These are phyloP conservation scores for Sabuloglossum arenarium DNA, from an alignment of 495 filamentous ascomycete species.

Conservation along the genomic window DNA sequence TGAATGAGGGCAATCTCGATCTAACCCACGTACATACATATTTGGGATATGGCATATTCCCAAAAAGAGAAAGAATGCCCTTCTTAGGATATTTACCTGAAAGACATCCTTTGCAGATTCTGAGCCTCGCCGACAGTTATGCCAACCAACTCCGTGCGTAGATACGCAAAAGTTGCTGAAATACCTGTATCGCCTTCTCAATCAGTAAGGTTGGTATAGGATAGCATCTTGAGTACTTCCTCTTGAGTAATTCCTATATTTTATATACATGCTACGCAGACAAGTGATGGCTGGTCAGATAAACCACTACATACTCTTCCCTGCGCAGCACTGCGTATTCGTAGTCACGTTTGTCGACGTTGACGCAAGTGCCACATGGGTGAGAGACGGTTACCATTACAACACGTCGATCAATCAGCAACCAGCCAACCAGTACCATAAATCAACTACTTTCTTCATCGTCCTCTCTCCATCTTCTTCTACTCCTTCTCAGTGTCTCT, in stretches of 20 bases:
- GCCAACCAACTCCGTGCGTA: constrained; percentile 71
- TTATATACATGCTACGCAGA: not conserved
- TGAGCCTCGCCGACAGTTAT: constrained; percentile 31
- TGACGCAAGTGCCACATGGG: not conserved
- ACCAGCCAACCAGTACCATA: not conserved
- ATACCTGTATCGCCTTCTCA: not conserved
- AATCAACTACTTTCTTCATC: not conserved
- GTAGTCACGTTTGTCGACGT: not conserved
- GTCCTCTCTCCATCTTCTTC: too few species aligned
- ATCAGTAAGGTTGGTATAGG: not conserved
- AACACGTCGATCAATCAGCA: too few species aligned
- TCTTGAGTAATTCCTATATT: too few species aligned
- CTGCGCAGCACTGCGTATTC: not conserved
- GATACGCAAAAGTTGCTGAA: constrained; percentile 58
- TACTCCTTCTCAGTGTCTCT: not conserved
- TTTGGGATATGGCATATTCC: not conserved
- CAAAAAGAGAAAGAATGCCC: not conserved
- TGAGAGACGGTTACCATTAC: too few species aligned
- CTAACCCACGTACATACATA: not conserved
- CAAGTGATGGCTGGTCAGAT: not conserved
- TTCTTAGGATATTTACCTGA: not conserved
- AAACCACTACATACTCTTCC: too few species aligned
- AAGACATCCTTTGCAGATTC: constrained; percentile 15
- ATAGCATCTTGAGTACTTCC: not conserved
- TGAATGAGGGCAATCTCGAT: too few species aligned